Evolutionary conservation across 2,329 filamentous ascomycete species (phyloP).

Genomic region (Bipolaris sorokiniana): DNA sequence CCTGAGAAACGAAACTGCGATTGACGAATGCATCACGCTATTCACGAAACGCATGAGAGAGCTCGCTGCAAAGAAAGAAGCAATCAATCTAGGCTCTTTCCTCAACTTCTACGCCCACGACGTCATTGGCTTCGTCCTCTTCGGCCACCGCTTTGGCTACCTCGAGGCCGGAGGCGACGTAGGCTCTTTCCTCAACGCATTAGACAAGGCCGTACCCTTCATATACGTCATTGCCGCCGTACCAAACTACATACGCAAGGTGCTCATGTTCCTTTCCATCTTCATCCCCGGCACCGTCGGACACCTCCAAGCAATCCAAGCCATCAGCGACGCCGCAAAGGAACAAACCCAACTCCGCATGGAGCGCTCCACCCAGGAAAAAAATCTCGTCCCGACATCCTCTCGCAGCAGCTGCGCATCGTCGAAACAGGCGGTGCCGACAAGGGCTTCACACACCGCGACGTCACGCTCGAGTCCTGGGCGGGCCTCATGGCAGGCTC

Average conservation of each 20-base stretch:
- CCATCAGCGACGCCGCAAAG: slow-evolving; percentile 24
- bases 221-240: slow-evolving; percentile 36
- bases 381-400: slow-evolving; percentile 20
- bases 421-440: not conserved
- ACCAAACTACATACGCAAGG: slow-evolving; percentile 36
- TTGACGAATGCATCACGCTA: slow-evolving; percentile 31
- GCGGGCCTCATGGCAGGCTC: slow-evolving; percentile 43
- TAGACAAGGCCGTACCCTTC: slow-evolving; percentile 45
- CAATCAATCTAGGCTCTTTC: slow-evolving; percentile 37
- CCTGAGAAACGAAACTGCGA: slow-evolving; percentile 39
- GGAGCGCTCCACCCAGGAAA: slow-evolving; percentile 11
- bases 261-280: slow-evolving; percentile 30
- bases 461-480: slow-evolving; percentile 39
- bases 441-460: slow-evolving; percentile 35
- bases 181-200: slow-evolving; percentile 47
- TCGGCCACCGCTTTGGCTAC: slow-evolving; percentile 53
- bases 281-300: slow-evolving; percentile 27
- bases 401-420: slow-evolving; percentile 34
- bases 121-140: slow-evolving; percentile 52
- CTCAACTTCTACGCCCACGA: slow-evolving; percentile 45
- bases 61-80: slow-evolving; percentile 22
- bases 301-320: slow-evolving; percentile 36
- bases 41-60: slow-evolving; percentile 31
- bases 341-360: slow-evolving; percentile 19
- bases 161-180: slow-evolving; percentile 49